Percentiles rank a stretch among this genome's conserved stretches.
Conservation (phyloP, 768 basidiomycete species). For the Chalciporus pseudorubinellus region DNA sequence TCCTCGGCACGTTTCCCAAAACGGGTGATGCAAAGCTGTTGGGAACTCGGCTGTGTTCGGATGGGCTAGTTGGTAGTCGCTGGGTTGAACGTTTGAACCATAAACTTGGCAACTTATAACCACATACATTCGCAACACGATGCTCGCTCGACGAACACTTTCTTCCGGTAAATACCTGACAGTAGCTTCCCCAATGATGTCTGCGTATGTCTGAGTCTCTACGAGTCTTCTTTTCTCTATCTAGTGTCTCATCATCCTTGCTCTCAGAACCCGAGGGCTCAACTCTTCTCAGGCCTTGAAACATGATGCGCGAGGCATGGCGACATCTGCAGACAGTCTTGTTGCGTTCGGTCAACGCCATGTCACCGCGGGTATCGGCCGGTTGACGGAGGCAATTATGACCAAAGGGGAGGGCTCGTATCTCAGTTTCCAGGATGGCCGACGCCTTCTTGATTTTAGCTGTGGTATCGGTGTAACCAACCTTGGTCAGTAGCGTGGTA, state of each 20-base stretch:
- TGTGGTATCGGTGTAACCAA: slow-evolving; percentile 86
- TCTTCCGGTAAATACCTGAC: neutral
- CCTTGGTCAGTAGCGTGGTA: slow-evolving; percentile 50
- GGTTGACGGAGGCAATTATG: slow-evolving; percentile 54
- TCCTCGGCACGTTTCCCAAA: no score
- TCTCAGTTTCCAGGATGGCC: slow-evolving; percentile 69
- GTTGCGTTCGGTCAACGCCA: slow-evolving; percentile 42
- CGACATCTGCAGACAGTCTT: slow-evolving; percentile 22
- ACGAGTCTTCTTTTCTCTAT: neutral
- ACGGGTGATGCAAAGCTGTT: no score
- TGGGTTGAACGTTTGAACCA: no score
- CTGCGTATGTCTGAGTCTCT: slow-evolving; percentile 13
- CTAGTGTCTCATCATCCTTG: neutral
- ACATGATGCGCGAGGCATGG: slow-evolving; percentile 14
- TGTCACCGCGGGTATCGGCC: slow-evolving; percentile 44
- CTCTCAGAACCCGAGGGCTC: slow-evolving; percentile 1
- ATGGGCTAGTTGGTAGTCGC: no score
- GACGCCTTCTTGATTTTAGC: slow-evolving; percentile 79
- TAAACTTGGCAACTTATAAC: neutral
- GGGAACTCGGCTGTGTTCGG: no score
- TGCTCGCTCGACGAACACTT: slow-evolving; percentile 14
- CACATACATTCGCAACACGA: neutral
- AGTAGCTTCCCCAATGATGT: neutral
- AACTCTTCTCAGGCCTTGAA: neutral
- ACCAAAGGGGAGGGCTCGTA: slow-evolving; percentile 71